These are phyloP conservation scores for Eutrema salsugineum DNA, from an alignment of 441 rosid species.

Conservation along the genomic window DNA sequence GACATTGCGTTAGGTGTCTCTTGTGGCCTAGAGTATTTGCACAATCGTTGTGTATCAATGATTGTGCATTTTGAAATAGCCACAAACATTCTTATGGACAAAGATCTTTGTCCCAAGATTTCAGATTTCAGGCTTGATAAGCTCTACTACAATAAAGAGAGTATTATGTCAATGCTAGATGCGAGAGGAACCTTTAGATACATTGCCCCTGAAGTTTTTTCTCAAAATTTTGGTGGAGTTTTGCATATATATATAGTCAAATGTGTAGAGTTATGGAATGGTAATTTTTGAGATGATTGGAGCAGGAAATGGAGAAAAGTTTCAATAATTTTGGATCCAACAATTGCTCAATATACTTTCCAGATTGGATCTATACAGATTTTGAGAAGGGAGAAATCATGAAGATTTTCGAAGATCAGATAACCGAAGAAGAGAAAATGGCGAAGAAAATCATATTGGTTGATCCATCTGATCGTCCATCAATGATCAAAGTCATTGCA, in stretches of 20 bases:
- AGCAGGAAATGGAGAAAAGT: conserved; percentile 17
- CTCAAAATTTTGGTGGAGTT: conserved; percentile 29
- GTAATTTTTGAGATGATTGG: conserved; percentile 43
- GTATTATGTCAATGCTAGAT: conserved; percentile 16
- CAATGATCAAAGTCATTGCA: conserved; percentile 40
- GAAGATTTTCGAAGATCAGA: too few species aligned
- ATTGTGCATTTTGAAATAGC: too few species aligned
- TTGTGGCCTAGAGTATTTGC: too few species aligned
- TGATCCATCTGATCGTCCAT: conserved; percentile 41
- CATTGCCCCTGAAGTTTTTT: conserved; percentile 43
- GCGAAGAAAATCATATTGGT: too few species aligned
- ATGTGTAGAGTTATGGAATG: conserved; percentile 43
- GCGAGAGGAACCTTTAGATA: conserved; percentile 39
- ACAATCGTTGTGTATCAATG: too few species aligned
- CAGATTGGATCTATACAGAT: conserved; percentile 36
- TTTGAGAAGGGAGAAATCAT: not conserved
- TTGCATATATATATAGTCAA: conserved; percentile 39
- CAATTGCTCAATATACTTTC: conserved; percentile 33
- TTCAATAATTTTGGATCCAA: not conserved
- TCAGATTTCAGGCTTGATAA: too few species aligned
- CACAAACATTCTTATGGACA: too few species aligned
- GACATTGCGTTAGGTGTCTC: too few species aligned
- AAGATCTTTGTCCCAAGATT: too few species aligned
- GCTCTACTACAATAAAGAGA: conserved; percentile 5
- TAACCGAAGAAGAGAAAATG: too few species aligned